Base-by-base conservation (phyloP, 129 eudicot genomes). In the Chrysanthemum makinoi region DNA sequence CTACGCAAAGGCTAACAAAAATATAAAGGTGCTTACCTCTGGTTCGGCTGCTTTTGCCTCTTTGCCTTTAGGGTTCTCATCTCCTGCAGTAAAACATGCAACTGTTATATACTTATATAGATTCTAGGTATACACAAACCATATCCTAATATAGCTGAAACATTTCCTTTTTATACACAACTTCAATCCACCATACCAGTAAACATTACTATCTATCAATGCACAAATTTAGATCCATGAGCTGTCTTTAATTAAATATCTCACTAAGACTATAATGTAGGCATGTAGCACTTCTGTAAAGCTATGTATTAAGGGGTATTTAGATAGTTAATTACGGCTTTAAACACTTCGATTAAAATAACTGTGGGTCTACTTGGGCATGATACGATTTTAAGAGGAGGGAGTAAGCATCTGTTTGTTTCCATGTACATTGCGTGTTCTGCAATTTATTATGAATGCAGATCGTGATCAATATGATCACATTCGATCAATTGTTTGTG, bases 21-120 rank as follows among this genome's bases (percentile, higher is more conserved):
- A 43, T 54, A 22, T 10, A 3, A 35, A 52, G 26, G 62, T 63
- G n/a, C 81, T 70, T 62, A 77, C 81, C 81, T 63, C 81, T 44
- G 62, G 44, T 70, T 62, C 72, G 55, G 72, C 67, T 62, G 81
- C 4, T 65, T 77, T 77, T 44, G 72, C 53, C 77, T 70, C 81
- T 64, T 78, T 77, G 1, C 46, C 68, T 64, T 78, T 78, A 19
- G 62, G 62, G 54, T 71, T 78, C 10, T 78, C 77, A 13, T 78
- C 81, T 78, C 72, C 81, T 77, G 81, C 28, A 54, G 12, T 4
- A 64, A 63, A 70, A 16, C 24, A 63, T 24, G 33, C 35, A 51
- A 61, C 43, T 52, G 39, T 55, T 35, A 17, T 15, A 19, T 28
- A 28, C 30, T 28, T 28, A 28, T 4, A 63, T 70, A 24, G 6